phyloP scores from a whole-genome alignment of 106 monocot genomes.

The Gastrodia elata region DNA sequence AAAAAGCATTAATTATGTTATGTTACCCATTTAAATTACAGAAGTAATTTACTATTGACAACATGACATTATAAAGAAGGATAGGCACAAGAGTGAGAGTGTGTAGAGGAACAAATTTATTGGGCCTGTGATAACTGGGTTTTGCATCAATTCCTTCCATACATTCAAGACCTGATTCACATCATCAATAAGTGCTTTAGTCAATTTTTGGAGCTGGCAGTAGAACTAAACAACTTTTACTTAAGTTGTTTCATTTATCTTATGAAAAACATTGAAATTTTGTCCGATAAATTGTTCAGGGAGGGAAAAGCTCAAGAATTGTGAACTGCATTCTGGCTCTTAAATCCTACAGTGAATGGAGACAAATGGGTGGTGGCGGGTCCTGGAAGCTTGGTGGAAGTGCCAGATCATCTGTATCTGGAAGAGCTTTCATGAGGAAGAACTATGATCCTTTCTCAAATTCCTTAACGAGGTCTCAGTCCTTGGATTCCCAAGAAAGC shows the following conservation, averaged over 20 bases:
- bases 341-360: constrained; percentile 87
- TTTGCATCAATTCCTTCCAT: no score
- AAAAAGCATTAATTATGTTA: no score
- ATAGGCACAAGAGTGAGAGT: no score
- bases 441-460: constrained; percentile 49
- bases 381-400: constrained; percentile 81
- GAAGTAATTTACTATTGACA: no score
- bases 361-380: constrained; percentile 70
- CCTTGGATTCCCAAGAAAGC: constrained; percentile 37
- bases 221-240: no score
- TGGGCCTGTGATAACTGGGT: no score
- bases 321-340: constrained; percentile 79
- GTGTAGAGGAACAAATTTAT: no score
- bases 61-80: no score
- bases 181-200: no score
- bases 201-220: no score
- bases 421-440: constrained; percentile 74
- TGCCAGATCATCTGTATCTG: constrained; percentile 34
- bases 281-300: constrained; percentile 29
- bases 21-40: no score
- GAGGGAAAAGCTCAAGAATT: constrained; percentile 74
- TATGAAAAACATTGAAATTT: background rate
- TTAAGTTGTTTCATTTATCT: background rate
- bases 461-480: constrained; percentile 32
- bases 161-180: no score